Conservation (phyloP, 1,284 basidiomycete species). For the Cryptococcus jaspeensis region DNA sequence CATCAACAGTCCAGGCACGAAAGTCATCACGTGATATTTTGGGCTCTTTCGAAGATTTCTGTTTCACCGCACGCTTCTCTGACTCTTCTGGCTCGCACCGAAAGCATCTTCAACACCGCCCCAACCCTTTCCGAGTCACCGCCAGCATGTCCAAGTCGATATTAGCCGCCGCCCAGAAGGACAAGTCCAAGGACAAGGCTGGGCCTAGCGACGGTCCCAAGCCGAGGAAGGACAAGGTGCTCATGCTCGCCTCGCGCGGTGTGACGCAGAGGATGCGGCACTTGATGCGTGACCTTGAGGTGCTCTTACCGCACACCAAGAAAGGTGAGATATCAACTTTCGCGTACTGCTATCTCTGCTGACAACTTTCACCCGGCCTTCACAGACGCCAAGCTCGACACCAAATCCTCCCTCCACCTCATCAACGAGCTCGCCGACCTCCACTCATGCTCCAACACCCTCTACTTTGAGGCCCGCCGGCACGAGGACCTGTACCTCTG, state of each 20-base stretch:
- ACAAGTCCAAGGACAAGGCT: constrained; percentile 22
- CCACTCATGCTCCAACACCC: constrained; percentile 95
- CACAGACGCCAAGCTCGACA: constrained; percentile 91
- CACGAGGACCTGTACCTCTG: constrained; percentile 97
- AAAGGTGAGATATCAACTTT: constrained; percentile 66
- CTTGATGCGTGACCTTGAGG: constrained; percentile 91
- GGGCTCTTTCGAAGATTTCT: constrained; percentile 7
- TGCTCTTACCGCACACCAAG: constrained; percentile 90
- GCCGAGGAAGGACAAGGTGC: constrained; percentile 63
- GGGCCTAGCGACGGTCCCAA: constrained; percentile 21
- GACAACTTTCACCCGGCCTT: background rate
- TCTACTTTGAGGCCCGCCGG: constrained; percentile 95
- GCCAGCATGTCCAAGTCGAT: constrained; percentile 3
- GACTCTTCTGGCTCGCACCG: background rate
- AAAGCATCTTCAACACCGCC: background rate
- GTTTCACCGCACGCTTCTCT: background rate
- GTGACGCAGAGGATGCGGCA: constrained; percentile 97
- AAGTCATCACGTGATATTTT: background rate
- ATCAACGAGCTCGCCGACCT: constrained; percentile 97
- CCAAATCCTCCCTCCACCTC: constrained; percentile 90
- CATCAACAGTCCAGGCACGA: background rate
- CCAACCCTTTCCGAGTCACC: background rate
- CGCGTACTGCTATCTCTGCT: background rate
- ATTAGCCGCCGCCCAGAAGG: constrained; percentile 8
- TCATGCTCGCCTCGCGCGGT: constrained; percentile 89